phyloP scores from a whole-genome alignment of 1,284 basidiomycete species.

The Cerioporus squamosus region DNA sequence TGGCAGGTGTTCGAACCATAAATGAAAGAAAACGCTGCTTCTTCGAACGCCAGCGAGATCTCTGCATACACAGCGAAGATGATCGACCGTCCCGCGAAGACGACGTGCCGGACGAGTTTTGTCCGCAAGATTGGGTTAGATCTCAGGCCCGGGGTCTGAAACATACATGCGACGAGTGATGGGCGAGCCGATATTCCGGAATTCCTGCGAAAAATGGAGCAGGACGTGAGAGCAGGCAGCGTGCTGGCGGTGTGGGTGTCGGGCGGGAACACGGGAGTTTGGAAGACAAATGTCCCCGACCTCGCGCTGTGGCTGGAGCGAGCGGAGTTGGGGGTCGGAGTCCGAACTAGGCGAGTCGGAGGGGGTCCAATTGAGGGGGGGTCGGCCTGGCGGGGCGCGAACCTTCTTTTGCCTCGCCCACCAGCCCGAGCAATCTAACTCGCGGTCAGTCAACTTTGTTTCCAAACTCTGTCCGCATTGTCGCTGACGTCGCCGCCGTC shows the following conservation, averaged over 20 bases:
- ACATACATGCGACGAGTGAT: not conserved
- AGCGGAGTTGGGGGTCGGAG: conserved; percentile 17
- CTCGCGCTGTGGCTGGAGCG: conserved; percentile 13
- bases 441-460: conserved; percentile 38
- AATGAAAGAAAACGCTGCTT: not conserved
- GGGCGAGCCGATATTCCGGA: not conserved
- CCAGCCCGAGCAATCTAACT: conserved; percentile 34
- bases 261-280: not conserved
- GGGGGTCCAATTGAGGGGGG: conserved; percentile 26
- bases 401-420: conserved; percentile 34
- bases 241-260: not conserved
- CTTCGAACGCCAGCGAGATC: not conserved
- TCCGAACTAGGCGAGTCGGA: conserved; percentile 17
- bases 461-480: conserved; percentile 30
- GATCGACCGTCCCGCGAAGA: conserved; percentile 1
- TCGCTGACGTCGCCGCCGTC: conserved; percentile 29
- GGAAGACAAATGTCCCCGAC: not conserved
- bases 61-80: not conserved
- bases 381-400: conserved; percentile 34
- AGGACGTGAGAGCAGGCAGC: not conserved
- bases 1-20: not conserved
- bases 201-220: not conserved
- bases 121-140: conserved; percentile 7
- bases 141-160: not conserved
- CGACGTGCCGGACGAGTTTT: not conserved